Evolutionary conservation across 768 basidiomycete genomes (phyloP), one percentile per base, ranked within the genome.

Genomic region (Ramaria sp.): DNA sequence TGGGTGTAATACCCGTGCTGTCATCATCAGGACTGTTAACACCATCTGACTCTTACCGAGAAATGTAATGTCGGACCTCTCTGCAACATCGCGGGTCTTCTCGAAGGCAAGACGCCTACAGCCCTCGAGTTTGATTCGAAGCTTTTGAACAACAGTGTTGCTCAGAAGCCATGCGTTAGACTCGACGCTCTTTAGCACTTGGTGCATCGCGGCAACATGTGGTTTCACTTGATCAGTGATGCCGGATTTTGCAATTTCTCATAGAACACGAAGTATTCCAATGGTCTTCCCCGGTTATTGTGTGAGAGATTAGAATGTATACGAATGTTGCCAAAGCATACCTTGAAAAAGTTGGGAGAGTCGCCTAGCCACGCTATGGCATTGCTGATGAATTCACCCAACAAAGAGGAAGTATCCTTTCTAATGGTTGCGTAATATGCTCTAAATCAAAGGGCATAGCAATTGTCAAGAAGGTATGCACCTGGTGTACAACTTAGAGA

Each of bases 401-500:
- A 77, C 19, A 71, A 71, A 34, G 68, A 59, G 43, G 68, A 70
- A 53, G 79, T 78, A 64, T 89, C 84, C 67, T 80, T 80, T 70
- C 87, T 84, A 65, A 31, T 47, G 27, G 27, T 31, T 19, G 22
- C 15, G 24, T 4, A 30, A 49, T n/a, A 30, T 20, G 24, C 19
- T 49, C 22, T 3, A 49, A 27, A 49, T 49, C n/a, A 43, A 49
- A 19, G 9, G 7, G 30, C 48, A 17, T 1, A 33, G n/a, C n/a
- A 49, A 11, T 12, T 49, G 17, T 24, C 24, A 37, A 10, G 22
- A 33, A 13, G 7, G 15, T 7, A 30, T 33, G 42, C 69, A 86
- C 84, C 94, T 82, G 63, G 81, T 82, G 66, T 88, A 96, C 31
- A 94, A 71, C 39, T 84, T 77, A 2, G 92, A 83, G 6, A 97